phyloP scores from a whole-genome alignment of 805 yeast genomes.

The Metschnikowia santaceciliae region DNA sequence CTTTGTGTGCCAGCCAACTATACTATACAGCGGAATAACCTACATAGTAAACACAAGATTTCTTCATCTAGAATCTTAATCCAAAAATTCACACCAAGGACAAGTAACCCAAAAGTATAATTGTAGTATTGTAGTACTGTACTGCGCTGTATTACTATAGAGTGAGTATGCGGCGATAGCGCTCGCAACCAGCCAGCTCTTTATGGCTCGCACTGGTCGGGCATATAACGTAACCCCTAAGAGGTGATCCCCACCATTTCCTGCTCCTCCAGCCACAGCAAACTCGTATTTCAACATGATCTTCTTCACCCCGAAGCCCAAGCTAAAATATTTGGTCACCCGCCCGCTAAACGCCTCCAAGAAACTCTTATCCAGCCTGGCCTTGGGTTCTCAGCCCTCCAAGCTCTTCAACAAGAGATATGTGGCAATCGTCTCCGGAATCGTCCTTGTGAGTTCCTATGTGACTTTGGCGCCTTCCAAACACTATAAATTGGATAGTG shows the following conservation, averaged over 20 bases:
- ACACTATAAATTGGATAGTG: conserved; percentile 39
- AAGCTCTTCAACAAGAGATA: conserved; percentile 24
- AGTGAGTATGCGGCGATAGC: background rate
- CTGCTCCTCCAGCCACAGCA: background rate
- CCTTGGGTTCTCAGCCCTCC: conserved; percentile 6
- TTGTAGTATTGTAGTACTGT: too few relatives aligned
- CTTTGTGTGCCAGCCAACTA: too few relatives aligned
- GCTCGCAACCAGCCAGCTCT: background rate
- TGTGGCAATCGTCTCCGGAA: conserved; percentile 40
- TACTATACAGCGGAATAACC: too few relatives aligned
- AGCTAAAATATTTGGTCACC: conserved; percentile 15
- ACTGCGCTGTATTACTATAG: background rate
- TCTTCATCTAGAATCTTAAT: too few relatives aligned
- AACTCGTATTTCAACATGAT: conserved; percentile 6
- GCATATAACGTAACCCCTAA: background rate
- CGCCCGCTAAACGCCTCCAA: conserved; percentile 15
- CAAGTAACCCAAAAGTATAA: background rate
- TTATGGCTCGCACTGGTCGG: background rate
- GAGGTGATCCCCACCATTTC: background rate
- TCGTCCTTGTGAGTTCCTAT: conserved; percentile 41
- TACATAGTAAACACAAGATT: too few relatives aligned
- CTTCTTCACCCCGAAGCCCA: conserved; percentile 14
- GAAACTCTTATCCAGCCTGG: conserved; percentile 8
- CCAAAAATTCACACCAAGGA: too few relatives aligned
- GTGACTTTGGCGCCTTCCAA: conserved; percentile 37